Evolutionary conservation across 495 filamentous ascomycete species (phyloP), one percentile per base, ranked within the genome.

Genomic region (Tuber magnatum): DNA sequence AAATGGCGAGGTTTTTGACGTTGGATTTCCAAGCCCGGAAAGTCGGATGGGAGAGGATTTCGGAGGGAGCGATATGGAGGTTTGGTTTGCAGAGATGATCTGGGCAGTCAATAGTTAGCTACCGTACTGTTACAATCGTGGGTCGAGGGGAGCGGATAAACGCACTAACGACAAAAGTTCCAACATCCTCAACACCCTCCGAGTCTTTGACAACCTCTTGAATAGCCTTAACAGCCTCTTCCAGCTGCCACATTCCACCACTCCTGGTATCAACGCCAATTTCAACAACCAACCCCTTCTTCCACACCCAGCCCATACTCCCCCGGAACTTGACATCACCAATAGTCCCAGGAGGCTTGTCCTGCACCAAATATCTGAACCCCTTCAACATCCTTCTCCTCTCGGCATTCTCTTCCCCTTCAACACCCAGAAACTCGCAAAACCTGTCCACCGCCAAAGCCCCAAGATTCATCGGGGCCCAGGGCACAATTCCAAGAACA

Each of bases 1-100:
- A 85, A 77, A 88, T 87, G 77, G 92, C 73, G 14, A 78, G 18
- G 38, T 39, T 28, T 5, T 56, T 74, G 20, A 78, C 1, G 14
- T 77, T 75, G 9, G 48, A 32, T 10, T 69, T 69, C 75, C 75
- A 78, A 5, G 79, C 73, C 7, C 79, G 79, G 56, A 87, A 77
- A 20, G 38, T 73, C n/a, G 71, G 39, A 16, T 46, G 68, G 22
- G 68, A 48, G 24, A 69, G 14, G 4, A 69, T 68, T 35, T 44
- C 39, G 35, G 69, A 41, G 8, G 73, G 76, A 10, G 83, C 82
- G 83, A 83, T 86, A 71, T 84, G 86, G 28, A 97, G 85, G 80
- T 92, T 88, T 0, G 94, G 93, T 85, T 97, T 97, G 87, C 92
- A 93, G 68, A 97, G 86, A 83, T 97, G 94, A 81, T 97, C 92